These are phyloP conservation scores for Coemansia sp. DNA, from an alignment of 192 early-diverging fungal species.

Conservation along the genomic window DNA sequence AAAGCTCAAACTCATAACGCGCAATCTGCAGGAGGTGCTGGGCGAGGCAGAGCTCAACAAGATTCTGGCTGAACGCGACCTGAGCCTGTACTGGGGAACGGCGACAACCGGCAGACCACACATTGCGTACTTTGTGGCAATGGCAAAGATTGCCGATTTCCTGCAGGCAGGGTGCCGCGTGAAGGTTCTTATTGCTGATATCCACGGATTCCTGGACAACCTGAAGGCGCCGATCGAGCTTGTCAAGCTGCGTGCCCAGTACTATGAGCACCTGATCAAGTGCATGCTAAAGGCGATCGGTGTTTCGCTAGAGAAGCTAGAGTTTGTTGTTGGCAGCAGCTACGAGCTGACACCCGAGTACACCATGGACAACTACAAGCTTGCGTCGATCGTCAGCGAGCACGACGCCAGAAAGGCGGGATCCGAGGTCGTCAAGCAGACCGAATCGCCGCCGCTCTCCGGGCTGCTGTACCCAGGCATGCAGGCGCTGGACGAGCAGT, in stretches of 20 bases:
- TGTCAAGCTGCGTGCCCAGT: constrained; percentile 81
- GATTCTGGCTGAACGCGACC: constrained; percentile 82
- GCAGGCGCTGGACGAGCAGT: constrained; percentile 98
- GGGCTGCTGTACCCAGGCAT: constrained; percentile 96
- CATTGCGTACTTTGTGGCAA: constrained; percentile 96
- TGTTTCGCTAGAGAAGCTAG: constrained; percentile 87
- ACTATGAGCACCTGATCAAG: constrained; percentile 94
- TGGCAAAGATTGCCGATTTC: constrained; percentile 98
- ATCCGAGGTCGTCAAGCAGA: constrained; percentile 98
- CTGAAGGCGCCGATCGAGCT: constrained; percentile 95
- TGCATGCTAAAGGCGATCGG: constrained; percentile 86
- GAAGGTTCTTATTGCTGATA: constrained; percentile 89
- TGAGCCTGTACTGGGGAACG: constrained; percentile 97
- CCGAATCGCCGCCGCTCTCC: constrained; percentile 81
- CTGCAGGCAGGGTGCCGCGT: constrained; percentile 88
- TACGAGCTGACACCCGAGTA: constrained; percentile 90
- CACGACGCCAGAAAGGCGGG: constrained; percentile 98
- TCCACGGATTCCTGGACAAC: constrained; percentile 98
- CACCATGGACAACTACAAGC: constrained; percentile 87
- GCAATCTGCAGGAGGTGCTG: constrained; percentile 92
- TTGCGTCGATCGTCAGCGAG: constrained; percentile 83
- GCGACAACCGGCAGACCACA: constrained; percentile 96
- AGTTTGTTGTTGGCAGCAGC: constrained; percentile 86
- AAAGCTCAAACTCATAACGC: constrained; percentile 83
- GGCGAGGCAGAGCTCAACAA: constrained; percentile 85